Conservation (phyloP, 1,284 basidiomycete genomes). For the Rhodotorula sp. region DNA sequence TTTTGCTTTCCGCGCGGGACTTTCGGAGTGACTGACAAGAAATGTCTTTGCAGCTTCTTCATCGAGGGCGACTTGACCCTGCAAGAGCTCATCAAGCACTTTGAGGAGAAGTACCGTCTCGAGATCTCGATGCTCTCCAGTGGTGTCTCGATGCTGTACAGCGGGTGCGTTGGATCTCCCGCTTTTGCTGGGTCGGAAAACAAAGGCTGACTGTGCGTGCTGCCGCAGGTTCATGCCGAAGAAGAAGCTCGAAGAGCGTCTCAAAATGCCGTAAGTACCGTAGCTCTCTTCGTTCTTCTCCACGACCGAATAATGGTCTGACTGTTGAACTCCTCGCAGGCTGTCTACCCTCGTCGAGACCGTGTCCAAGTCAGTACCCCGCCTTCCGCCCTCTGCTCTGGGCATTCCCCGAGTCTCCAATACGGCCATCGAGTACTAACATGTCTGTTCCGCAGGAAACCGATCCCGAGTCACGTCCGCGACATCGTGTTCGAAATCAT, state of each 20-base stretch:
- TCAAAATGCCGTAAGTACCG: slow-evolving; percentile 63
- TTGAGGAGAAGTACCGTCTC: slow-evolving; percentile 55
- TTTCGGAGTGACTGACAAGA: background rate
- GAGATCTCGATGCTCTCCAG: slow-evolving; percentile 7
- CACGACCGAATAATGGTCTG: background rate
- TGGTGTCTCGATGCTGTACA: slow-evolving; percentile 11
- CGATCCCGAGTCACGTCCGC: slow-evolving; percentile 60
- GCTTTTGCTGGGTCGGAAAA: background rate
- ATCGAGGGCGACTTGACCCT: slow-evolving; percentile 87
- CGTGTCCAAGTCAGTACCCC: slow-evolving; percentile 59
- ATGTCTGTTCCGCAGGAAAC: slow-evolving; percentile 61
- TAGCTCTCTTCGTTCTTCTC: background rate
- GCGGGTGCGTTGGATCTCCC: background rate
- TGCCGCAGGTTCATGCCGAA: slow-evolving; percentile 90
- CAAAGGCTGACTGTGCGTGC: slow-evolving; percentile 91
- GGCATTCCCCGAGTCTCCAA: background rate
- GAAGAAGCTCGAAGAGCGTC: slow-evolving; percentile 86
- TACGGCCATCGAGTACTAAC: background rate
- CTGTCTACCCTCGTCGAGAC: slow-evolving; percentile 88
- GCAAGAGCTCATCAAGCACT: slow-evolving; percentile 79
- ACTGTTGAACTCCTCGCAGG: slow-evolving; percentile 38
- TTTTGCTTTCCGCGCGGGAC: no score
- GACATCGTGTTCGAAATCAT: slow-evolving; percentile 71
- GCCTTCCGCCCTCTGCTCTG: background rate
- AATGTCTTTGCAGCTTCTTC: slow-evolving; percentile 60